These are phyloP conservation scores for Lonicera japonica DNA, from an alignment of 129 eudicot genomes.

Conservation along the genomic window DNA sequence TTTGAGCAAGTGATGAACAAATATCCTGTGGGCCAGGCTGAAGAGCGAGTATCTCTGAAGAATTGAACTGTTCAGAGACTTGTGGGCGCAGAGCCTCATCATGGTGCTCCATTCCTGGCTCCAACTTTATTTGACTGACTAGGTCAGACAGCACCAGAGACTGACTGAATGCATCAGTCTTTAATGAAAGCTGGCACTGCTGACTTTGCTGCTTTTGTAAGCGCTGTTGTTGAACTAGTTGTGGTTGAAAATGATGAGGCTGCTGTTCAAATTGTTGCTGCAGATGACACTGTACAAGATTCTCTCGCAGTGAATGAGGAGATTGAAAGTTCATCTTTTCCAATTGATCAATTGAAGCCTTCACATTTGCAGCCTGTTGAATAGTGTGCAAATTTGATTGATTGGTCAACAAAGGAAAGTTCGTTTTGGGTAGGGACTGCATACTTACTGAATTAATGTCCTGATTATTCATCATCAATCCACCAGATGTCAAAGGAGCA, in stretches of 20 bases:
- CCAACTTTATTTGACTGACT: conserved; percentile 38
- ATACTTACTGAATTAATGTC: conserved; percentile 36
- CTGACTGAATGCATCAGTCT: conserved; percentile 30
- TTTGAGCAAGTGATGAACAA: conserved; percentile 29
- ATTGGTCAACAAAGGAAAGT: conserved; percentile 36
- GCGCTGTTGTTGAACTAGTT: conserved; percentile 37
- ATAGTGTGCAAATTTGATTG: conserved; percentile 33
- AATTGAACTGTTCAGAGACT: conserved; percentile 40
- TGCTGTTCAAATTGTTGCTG: conserved; percentile 53
- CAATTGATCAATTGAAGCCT: conserved; percentile 40
- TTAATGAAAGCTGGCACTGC: conserved; percentile 30
- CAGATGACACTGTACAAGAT: conserved; percentile 35
- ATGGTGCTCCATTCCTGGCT: conserved; percentile 33
- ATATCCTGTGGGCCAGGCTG: conserved; percentile 38
- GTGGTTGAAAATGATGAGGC: conserved; percentile 56
- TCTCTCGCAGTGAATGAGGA: conserved; percentile 36
- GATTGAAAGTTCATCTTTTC: conserved; percentile 36
- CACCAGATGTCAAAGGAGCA: conserved; percentile 37
- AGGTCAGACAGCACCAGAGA: conserved; percentile 41
- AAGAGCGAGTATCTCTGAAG: conserved; percentile 40
- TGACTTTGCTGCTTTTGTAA: conserved; percentile 55
- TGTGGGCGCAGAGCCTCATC: conserved; percentile 43
- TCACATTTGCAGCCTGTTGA: conserved; percentile 38
- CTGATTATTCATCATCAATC: conserved; percentile 48
- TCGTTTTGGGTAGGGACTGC: conserved; percentile 46